Conservation (phyloP, 1,139 yeast genomes). For the Kodamaea suecica region DNA sequence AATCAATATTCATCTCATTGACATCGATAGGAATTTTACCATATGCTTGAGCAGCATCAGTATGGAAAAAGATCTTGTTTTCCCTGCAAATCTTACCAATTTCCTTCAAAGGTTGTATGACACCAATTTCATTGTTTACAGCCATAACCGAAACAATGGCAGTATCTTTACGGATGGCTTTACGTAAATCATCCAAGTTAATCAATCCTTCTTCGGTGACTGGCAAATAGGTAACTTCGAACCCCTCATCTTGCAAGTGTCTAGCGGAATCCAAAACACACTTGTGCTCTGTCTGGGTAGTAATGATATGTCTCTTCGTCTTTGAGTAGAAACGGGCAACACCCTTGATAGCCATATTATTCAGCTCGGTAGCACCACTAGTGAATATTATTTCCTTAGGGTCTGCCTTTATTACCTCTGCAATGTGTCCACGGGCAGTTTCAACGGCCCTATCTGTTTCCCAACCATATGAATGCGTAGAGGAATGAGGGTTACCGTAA, state of each 20-base stretch:
- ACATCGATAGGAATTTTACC: slow-evolving; percentile 94
- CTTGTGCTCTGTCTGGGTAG: slow-evolving; percentile 96
- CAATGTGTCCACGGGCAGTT: slow-evolving; percentile 76
- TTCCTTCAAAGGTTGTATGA: slow-evolving; percentile 91
- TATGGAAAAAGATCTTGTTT: slow-evolving; percentile 90
- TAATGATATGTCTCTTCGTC: slow-evolving; percentile 89
- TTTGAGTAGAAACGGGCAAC: slow-evolving; percentile 89
- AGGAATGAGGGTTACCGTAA: slow-evolving; percentile 96
- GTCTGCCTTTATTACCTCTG: slow-evolving; percentile 84
- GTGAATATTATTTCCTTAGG: slow-evolving; percentile 96
- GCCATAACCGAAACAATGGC: slow-evolving; percentile 93
- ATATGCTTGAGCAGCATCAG: slow-evolving; percentile 98
- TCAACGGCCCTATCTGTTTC: slow-evolving; percentile 94
- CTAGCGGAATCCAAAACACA: slow-evolving; percentile 96
- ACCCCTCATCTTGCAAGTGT: slow-evolving; percentile 93
- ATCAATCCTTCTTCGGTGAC: slow-evolving; percentile 81
- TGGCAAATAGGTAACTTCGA: slow-evolving; percentile 89
- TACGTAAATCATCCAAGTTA: slow-evolving; percentile 70
- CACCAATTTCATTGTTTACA: slow-evolving; percentile 97
- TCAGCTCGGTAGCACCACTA: slow-evolving; percentile 96
- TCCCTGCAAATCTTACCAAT: slow-evolving; percentile 86
- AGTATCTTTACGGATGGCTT: slow-evolving; percentile 88
- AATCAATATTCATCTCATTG: slow-evolving; percentile 87
- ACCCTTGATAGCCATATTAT: slow-evolving; percentile 93
- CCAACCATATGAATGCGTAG: slow-evolving; percentile 99